Evolutionary conservation across 164 flowering plant genomes (phyloP), one percentile per base, ranked within the genome.

Genomic region (Vitis rupestris): DNA sequence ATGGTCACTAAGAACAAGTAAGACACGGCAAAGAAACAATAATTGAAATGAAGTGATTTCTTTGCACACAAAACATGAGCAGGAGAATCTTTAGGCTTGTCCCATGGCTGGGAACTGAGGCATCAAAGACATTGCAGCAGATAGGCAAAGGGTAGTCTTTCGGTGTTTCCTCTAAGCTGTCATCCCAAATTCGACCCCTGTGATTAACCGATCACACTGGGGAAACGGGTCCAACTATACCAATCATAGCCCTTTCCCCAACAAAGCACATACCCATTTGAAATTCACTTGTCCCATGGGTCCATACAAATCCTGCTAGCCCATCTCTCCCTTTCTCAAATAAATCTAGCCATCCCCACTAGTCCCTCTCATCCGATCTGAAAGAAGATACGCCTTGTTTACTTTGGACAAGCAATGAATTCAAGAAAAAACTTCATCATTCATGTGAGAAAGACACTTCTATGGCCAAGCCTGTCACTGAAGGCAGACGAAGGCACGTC

Each of bases 321-420:
- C 57, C 27, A 52, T 57, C 61, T 53, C 57, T 64, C 63, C 15
- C 68, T 37, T 37, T 37, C 68, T 59, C 69, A 67, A 60, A 71
- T 64, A 72, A 77, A 68, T 68, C 74, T 71, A 60, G 44, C 63
- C 68, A 14, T 76, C 49, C 61, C 81, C 65, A 27, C 47, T 17
- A 64, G 79, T 75, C 82, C 61, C 69, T 69, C 75, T 80, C 79
- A 80, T 72, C 76, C 72, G 67, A 82, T 79, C 83, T 72, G 67
- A 63, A 62, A 75, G 65, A 14, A 77, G 84, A 84, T 82, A 80
- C 80, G 83, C 76, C 8, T 68, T 77, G 82, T 75, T 58, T 67
- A 70, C 69, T 66, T 62, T 76, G 70, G 60, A 68, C 74, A 74
- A 81, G 56, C 70, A 70, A 73, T 75, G 67, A 76, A 62, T 49